phyloP scores from a whole-genome alignment of 148 eudicot species.

The Tetragonia tetragonoides region DNA sequence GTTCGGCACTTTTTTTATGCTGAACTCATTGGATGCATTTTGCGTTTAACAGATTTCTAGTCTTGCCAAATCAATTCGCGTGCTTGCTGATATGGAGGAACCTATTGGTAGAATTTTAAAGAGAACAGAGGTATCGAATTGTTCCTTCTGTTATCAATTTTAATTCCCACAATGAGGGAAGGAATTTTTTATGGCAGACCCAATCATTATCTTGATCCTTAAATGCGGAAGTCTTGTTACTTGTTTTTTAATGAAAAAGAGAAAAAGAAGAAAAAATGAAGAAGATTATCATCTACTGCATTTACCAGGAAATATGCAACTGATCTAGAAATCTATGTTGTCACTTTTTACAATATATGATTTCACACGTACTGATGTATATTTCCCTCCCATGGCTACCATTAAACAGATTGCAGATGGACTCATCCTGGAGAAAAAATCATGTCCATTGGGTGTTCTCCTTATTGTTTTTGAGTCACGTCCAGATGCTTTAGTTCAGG shows the following conservation, averaged over 20 bases:
- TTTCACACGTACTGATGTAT: background rate
- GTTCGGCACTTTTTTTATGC: background rate
- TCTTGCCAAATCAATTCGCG: slow-evolving; percentile 86
- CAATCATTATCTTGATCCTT: no score
- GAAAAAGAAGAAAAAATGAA: background rate
- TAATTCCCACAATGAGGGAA: background rate
- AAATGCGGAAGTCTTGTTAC: background rate
- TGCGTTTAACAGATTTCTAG: slow-evolving; percentile 43
- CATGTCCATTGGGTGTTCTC: slow-evolving; percentile 92
- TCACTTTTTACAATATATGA: background rate
- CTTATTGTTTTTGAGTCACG: slow-evolving; percentile 95
- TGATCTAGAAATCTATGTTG: background rate
- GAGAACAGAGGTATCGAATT: slow-evolving; percentile 68
- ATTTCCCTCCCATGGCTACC: slow-evolving; percentile 18
- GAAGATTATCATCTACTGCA: background rate
- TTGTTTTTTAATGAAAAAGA: background rate
- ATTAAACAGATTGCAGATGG: slow-evolving; percentile 72
- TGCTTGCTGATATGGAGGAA: slow-evolving; percentile 93
- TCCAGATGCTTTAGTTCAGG: slow-evolving; percentile 99
- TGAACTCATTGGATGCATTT: slow-evolving; percentile 3
- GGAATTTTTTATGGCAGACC: no score
- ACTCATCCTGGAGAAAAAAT: slow-evolving; percentile 73
- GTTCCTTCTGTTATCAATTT: background rate
- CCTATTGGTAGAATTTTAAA: slow-evolving; percentile 78
- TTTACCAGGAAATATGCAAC: background rate